A percentile compares a stretch with the other conserved stretches of the same genome.
These are phyloP conservation scores for Geranium rotundifolium DNA, from an alignment of 345 rosid genomes.

Conservation along the genomic window DNA sequence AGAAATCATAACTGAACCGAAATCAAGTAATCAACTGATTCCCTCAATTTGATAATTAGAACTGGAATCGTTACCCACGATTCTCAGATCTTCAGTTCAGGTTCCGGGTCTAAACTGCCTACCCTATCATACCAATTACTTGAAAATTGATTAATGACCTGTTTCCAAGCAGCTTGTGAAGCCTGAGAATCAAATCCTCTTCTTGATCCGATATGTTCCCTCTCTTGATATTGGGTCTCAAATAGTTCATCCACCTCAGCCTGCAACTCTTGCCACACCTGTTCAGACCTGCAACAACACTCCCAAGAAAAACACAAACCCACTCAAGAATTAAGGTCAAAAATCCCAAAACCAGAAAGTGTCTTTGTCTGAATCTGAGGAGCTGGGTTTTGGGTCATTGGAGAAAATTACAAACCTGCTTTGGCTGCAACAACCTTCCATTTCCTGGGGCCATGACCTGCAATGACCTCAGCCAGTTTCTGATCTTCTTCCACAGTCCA, in stretches of 20 bases:
- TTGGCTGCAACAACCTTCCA: constrained; percentile 30
- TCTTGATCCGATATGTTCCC: constrained; percentile 40
- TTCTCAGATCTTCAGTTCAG: too few relatives aligned
- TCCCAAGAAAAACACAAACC: too few relatives aligned
- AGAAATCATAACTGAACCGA: too few relatives aligned
- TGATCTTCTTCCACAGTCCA: constrained; percentile 35
- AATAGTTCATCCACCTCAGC: constrained; percentile 39
- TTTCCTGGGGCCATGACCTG: constrained; percentile 26
- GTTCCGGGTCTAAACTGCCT: too few relatives aligned
- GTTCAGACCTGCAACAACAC: constrained; percentile 20
- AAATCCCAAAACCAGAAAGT: background rate
- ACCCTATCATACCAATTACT: too few relatives aligned
- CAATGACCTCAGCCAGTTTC: constrained; percentile 29
- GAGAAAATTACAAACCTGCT: constrained; percentile 23
- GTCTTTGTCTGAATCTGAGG: background rate
- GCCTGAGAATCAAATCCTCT: constrained; percentile 39
- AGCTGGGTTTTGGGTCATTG: background rate
- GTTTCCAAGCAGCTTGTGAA: constrained; percentile 38
- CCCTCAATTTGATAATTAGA: too few relatives aligned
- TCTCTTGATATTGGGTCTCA: constrained; percentile 44
- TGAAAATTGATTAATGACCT: constrained; percentile 12
- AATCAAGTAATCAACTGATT: too few relatives aligned
- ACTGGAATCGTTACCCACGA: background rate
- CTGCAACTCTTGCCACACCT: constrained; percentile 43
- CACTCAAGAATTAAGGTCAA: background rate